Evolutionary conservation across 306 rosid species (phyloP), one percentile per base, ranked within the genome.

Genomic region (Rubus parviflorus): DNA sequence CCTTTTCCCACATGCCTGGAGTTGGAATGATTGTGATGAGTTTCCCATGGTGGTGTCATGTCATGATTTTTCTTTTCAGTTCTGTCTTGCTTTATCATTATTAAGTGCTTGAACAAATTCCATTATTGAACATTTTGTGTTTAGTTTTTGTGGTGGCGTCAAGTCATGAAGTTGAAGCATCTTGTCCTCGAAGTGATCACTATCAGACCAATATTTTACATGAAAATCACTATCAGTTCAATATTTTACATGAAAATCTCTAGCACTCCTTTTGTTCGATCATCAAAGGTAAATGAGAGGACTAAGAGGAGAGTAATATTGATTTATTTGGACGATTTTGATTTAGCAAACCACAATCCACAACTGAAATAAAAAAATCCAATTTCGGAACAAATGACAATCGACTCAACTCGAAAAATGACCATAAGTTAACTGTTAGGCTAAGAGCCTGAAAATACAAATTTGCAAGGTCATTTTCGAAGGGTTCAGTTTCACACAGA

Each of bases 361-460:
- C 35, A 30, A 30, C 35, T 30, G 35, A 30, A 2, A 30, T 42
- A 42, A 8, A 57, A 14, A 23, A 64, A 0, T 64, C 46, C 7
- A 48, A 30, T 3, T 9, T 8, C 2, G 4, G 19, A 7, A 16
- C 20, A 66, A 66, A 19, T 25, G 30, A 48, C 35, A 25, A 43
- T 20, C 15, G 57, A 23, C 19, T 14, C 42, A 23, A 22, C 53
- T 43, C 30, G 8, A n/a, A 66, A n/a, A 66, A n/a, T 41, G 72
- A 45, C 38, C 53, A 45, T 4, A 68, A 42, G 8, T 3, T 46
- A 46, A 38, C 3, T 14, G 41, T 54, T 7, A 56, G 14, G 76
- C 41, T 57, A 30, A 22, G 51, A 35, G 46, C 75, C 76, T 72
- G 22, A 20, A 9, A 40, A 72, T 13, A 38, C 76, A 72, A 25